These are phyloP conservation scores for Aspergillus sp. DNA, from an alignment of 2,329 filamentous ascomycete genomes.

Conservation along the genomic window DNA sequence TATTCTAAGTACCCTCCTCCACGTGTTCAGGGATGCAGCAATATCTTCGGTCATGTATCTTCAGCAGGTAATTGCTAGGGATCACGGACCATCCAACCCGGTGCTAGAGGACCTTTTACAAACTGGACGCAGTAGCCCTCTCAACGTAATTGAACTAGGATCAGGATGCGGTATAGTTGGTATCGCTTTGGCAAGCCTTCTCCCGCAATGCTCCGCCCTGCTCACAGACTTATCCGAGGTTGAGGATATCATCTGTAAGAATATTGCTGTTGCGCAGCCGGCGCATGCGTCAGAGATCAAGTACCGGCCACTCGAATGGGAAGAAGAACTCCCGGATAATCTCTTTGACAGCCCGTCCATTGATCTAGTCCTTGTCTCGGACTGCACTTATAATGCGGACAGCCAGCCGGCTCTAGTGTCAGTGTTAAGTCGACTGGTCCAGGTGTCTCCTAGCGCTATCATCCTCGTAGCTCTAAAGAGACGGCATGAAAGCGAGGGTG, in stretches of 20 bases:
- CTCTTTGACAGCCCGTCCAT: slow-evolving; percentile 38
- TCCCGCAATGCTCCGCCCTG: slow-evolving; percentile 53
- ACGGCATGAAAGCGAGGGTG: slow-evolving; percentile 63
- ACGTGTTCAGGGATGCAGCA: slow-evolving; percentile 54
- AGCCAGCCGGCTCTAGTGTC: slow-evolving; percentile 63
- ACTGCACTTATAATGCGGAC: slow-evolving; percentile 73
- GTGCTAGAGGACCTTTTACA: slow-evolving; percentile 35
- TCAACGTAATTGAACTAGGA: slow-evolving; percentile 64
- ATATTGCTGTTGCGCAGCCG: slow-evolving; percentile 49
- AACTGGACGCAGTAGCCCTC: slow-evolving; percentile 25
- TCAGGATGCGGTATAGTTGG: slow-evolving; percentile 69
- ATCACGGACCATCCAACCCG: slow-evolving; percentile 22
- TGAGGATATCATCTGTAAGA: slow-evolving; percentile 58
- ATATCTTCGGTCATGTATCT: slow-evolving; percentile 57
- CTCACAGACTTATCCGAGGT: slow-evolving; percentile 68
- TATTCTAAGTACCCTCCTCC: slow-evolving; percentile 12
- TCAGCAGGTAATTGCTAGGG: slow-evolving; percentile 41
- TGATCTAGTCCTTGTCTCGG: slow-evolving; percentile 65
- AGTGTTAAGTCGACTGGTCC: slow-evolving; percentile 53
- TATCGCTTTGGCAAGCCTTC: slow-evolving; percentile 58
- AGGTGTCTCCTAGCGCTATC: slow-evolving; percentile 49
- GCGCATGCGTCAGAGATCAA: slow-evolving; percentile 44
- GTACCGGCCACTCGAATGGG: slow-evolving; percentile 64
- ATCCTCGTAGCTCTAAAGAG: slow-evolving; percentile 66
- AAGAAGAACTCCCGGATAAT: slow-evolving; percentile 49